Base-by-base conservation (phyloP, 768 basidiomycete species). In the Boletus rubescentipes region DNA sequence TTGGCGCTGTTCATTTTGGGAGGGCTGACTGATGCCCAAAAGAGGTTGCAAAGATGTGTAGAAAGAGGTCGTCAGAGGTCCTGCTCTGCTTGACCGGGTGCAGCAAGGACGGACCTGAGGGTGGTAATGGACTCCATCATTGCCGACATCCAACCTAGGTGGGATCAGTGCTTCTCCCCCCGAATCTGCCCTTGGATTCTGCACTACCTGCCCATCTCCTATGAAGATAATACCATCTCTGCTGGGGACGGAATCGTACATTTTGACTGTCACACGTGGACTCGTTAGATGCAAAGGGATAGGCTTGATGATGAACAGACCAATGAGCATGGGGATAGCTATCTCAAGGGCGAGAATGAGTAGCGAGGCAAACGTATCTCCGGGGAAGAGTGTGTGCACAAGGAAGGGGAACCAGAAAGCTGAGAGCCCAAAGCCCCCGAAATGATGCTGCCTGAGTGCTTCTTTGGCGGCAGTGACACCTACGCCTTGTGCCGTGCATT, bases 351-450 rank as follows among this genome's bases (percentile, higher is more conserved):
- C 81, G 6, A 97, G 81, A 5, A 92, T 71, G 0, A 88, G 76
- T 1, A 98, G 71, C 62, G 96, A 88, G 2, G 84, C 79, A 1
- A 86, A 87, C 0, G 89, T 90, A 61, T 93, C 79, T 0, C 90
- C 92, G 0, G 89, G 84, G 62, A 85, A 95, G 39, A 86, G 67
- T 0, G 80, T 63, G 51, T 87, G 85, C 0, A 91, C 84, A 35
- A 95, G 72, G 1, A 84, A 79, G 12, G 91, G 89, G 72, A 95
- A 97, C 57, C 90, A 76, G 75, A 96, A 96, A 0, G 94, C 94
- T 0, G 91, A 93, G 15, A 98, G 81, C 0, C 94, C 93, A 58
- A 91, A 93, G 31, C 91, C 93, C 0, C n/a, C n/a, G n/a, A n/a
- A n/a, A n/a, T n/a, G n/a, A n/a, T n/a, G n/a, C n/a, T n/a, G 36